phyloP scores from a whole-genome alignment of 345 rosid species.

The Lepidium didymum region DNA sequence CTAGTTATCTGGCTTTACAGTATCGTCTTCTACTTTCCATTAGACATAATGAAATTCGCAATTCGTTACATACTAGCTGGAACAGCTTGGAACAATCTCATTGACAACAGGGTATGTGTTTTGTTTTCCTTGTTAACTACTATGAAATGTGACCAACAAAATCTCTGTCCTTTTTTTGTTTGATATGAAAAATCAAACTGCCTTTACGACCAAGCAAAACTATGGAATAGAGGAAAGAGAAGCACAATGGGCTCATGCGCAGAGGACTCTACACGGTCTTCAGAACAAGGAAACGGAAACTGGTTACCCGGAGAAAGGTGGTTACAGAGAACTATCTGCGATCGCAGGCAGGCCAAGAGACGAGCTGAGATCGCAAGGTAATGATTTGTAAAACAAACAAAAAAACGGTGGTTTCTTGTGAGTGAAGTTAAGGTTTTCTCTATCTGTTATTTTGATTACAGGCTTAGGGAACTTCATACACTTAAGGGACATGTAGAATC shows the following conservation, averaged over 20 bases:
- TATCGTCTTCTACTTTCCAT: constrained; percentile 61
- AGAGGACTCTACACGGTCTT: constrained; percentile 78
- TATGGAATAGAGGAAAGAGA: constrained; percentile 83
- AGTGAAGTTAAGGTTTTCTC: neutral
- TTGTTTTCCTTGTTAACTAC: neutral
- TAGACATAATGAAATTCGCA: constrained; percentile 66
- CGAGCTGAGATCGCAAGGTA: constrained; percentile 89
- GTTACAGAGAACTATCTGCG: constrained; percentile 65
- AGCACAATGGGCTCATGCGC: constrained; percentile 89
- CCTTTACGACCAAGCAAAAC: constrained; percentile 85
- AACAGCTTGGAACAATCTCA: constrained; percentile 68
- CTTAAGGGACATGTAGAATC: constrained; percentile 90
- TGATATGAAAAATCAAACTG: constrained; percentile 40
- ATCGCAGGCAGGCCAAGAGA: constrained; percentile 88
- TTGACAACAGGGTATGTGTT: constrained; percentile 64
- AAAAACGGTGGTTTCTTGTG: neutral
- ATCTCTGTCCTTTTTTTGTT: neutral
- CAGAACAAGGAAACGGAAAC: constrained; percentile 47
- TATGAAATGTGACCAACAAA: neutral
- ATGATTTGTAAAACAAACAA: neutral
- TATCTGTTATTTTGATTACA: constrained; percentile 10
- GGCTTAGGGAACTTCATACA: constrained; percentile 79
- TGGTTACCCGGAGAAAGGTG: constrained; percentile 48
- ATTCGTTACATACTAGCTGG: constrained; percentile 77
- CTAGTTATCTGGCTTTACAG: constrained; percentile 84